phyloP scores from a whole-genome alignment of 2,329 filamentous ascomycete species.

The Calonectria leucothoes region DNA sequence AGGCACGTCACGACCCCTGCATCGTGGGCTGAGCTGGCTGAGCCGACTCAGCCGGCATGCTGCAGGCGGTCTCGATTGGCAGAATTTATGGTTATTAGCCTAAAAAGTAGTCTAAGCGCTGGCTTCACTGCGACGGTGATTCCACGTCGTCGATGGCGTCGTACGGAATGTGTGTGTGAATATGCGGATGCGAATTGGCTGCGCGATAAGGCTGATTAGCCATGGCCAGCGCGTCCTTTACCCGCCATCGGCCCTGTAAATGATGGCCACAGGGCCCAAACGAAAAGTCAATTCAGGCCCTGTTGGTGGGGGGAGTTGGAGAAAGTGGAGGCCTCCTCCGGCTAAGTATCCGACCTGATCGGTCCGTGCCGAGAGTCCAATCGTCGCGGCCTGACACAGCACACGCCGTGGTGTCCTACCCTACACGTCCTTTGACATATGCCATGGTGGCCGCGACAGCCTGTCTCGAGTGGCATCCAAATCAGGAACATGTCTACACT shows the following conservation, averaged over 20 bases:
- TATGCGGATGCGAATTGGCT: background rate
- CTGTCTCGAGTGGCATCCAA: background rate
- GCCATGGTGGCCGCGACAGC: no score
- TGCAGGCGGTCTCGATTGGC: background rate
- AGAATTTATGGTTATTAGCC: conserved; percentile 1
- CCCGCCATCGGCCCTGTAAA: background rate
- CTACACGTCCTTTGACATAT: background rate
- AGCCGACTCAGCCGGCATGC: background rate
- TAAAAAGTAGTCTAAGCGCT: background rate
- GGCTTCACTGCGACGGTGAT: background rate
- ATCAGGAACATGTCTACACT: no score
- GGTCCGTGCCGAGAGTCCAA: background rate
- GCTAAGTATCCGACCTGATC: background rate
- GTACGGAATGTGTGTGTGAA: no score
- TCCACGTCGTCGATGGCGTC: background rate
- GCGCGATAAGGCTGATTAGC: no score
- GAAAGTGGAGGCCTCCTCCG: conserved; percentile 1
- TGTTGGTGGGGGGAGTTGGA: background rate
- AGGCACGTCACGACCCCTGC: background rate
- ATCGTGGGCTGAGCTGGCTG: background rate
- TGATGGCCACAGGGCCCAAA: background rate
- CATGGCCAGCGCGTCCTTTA: background rate
- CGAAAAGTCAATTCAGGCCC: background rate
- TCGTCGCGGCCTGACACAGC: background rate
- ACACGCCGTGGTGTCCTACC: background rate